Evolutionary conservation across 2,329 filamentous ascomycete species (phyloP).

Genomic region (Orbilia brochopaga): DNA sequence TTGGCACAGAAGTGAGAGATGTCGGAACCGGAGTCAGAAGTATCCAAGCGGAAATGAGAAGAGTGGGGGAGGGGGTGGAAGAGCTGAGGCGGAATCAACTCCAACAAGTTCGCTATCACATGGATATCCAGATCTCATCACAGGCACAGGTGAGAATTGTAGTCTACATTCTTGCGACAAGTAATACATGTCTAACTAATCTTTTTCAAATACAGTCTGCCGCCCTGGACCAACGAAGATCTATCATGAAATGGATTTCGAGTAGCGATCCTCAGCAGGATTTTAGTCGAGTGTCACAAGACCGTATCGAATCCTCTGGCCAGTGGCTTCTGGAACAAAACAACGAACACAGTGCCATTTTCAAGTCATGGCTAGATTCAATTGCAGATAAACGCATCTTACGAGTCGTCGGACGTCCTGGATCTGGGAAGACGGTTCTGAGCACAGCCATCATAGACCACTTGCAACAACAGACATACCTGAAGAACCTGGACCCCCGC

Average conservation of each 20-base stretch:
- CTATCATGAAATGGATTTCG: constrained; percentile 28
- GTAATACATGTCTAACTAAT: not conserved
- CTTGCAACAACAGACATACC: not conserved
- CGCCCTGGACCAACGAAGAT: not conserved
- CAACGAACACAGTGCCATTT: not conserved
- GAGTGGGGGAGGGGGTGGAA: not conserved
- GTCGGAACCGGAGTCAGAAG: not conserved
- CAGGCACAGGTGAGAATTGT: not conserved
- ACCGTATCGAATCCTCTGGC: constrained; percentile 14
- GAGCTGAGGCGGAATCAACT: not conserved
- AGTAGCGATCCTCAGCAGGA: constrained; percentile 10
- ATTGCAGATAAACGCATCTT: constrained; percentile 10
- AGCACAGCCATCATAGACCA: constrained; percentile 29
- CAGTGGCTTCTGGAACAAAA: constrained; percentile 19
- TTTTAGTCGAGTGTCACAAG: constrained; percentile 13
- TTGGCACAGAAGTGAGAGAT: not conserved
- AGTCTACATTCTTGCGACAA: not conserved
- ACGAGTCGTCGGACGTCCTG: constrained; percentile 25
- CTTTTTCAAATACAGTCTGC: not conserved
- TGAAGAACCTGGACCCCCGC: not conserved
- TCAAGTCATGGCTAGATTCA: constrained; percentile 11
- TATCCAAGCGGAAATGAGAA: too few species aligned
- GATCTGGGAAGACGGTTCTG: constrained; percentile 33
- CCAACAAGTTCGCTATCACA: not conserved
- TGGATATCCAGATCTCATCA: not conserved